Evolutionary conservation across 164 flowering plant genomes (phyloP), one percentile per base, ranked within the genome.

Genomic region (Magnolia kwangsiensis): DNA sequence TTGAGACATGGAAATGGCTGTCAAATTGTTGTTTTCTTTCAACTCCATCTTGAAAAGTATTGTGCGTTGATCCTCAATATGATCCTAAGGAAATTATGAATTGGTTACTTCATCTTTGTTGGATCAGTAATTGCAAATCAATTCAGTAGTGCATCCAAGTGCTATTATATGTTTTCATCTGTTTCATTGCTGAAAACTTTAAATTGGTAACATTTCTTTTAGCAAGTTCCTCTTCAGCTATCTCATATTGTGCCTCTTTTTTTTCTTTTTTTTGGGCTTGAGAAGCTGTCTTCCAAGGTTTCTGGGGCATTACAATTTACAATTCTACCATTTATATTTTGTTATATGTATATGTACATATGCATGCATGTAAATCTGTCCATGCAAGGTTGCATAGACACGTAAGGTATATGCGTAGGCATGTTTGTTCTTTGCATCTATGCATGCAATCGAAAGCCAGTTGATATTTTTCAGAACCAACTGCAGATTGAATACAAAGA

Each of bases 401-500:
- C 61, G 8, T 16, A 55, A 55, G 11, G 61, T 55, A 10, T 55
- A 8, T 37, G 45, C 11, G 0, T 55, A 16, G 18, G 61, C 61
- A 55, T 55, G 18, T 55, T 55, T 9, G n/a, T 50, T 51, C 8
- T 77, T 2, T 66, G 50, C 16, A 61, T 63, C 51, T 49, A 9
- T 63, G 31, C 66, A 76, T 8, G 20, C 68, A 10, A 55, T 21
- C 29, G 14, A 24, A 61, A 45, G n/a, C 55, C 27, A 63, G 72
- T 72, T 69, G 8, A 65, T 51, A 18, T 19, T 24, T 29, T 63
- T 37, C 18, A 19, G 65, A 51, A 76, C 21, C 13, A 72, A 72
- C 27, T 75, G 86, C 87, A 95, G 99, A 85, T 95, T 74, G 66
- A 87, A 73, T 93, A 95, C 78, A 86, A 78, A 14, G 99, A 95